Evolutionary conservation across 176 grass and related monocot species (phyloP), one percentile per base, ranked within the genome.

Genomic region (Avena sativa): DNA sequence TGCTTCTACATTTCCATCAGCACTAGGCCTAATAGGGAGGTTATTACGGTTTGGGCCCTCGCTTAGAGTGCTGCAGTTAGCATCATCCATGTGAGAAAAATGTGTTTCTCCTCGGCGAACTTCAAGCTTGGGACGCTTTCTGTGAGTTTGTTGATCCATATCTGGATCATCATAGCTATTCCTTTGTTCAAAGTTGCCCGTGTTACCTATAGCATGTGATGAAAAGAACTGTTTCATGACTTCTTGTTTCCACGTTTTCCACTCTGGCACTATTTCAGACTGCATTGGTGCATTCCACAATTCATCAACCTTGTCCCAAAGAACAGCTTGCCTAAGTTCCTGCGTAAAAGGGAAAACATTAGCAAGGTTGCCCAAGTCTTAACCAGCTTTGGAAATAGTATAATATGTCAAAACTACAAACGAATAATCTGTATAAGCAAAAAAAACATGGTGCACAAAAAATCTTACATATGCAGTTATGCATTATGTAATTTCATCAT

Each of bases 181-280:
- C 23, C 74, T 83, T 59, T 87, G 79, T 60, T 91, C 93, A 71
- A 74, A 59, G 56, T 86, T 84, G 66, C 75, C 83, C 64, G 47
- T 50, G 72, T 88, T 90, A 73, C 75, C 79, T 80, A 87, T 60
- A 84, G 92, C 80, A 84, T 94, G 87, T 58, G 85, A 94, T 56
- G 88, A 60, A 82, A 91, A 89, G 78, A 91, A 96, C 69, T 80
- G 91, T 93, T 91, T 96, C 79, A 95, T 96, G 64, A 91, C 83
- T 83, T 99, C 94, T 56, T 96, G 97, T 69, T 94, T 99, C 94
- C 91, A 92, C 46, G 90, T 93, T 93, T 96, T 99, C 97, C 97
- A 99, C 58, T 96, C 94, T 15, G 85, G 86, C 48, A 82, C 80
- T 76, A 93, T 86, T 74, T 99, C 97, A 77, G 93, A 87, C 84